A percentile compares a stretch with the other conserved stretches of the same genome.
Evolutionary conservation across 164 flowering plant genomes (phyloP).

Genomic region (Berberis vulgaris): DNA sequence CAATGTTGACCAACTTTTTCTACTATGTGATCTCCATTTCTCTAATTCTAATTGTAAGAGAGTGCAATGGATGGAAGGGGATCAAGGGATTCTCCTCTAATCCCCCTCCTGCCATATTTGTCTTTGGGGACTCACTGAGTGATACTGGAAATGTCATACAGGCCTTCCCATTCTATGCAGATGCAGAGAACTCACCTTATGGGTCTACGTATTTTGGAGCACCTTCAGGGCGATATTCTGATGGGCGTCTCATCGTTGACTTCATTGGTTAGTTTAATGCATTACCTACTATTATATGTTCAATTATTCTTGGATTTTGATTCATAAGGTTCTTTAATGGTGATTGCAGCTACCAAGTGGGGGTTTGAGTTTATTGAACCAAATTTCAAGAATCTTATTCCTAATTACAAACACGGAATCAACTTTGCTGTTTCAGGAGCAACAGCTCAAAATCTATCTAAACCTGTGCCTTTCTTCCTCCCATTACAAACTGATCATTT

Average conservation of each 20-base stretch:
- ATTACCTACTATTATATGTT: not conserved
- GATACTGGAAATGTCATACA: slow-evolving; percentile 9
- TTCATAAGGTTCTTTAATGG: not conserved
- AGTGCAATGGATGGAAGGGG: not conserved
- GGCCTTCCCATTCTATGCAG: slow-evolving; percentile 4
- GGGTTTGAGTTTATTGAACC: slow-evolving; percentile 17
- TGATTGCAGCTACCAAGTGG: slow-evolving; percentile 16
- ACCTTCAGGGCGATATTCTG: slow-evolving; percentile 8
- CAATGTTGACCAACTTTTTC: no score
- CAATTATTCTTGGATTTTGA: not conserved
- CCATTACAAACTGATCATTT: slow-evolving; percentile 18
- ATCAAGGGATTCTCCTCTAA: not conserved
- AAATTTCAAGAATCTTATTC: slow-evolving; percentile 12
- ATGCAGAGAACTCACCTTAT: slow-evolving; percentile 8
- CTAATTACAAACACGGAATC: slow-evolving; percentile 16
- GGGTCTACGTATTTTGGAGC: slow-evolving; percentile 7
- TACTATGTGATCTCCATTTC: no score
- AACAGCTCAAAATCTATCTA: slow-evolving; percentile 15
- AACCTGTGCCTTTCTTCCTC: slow-evolving; percentile 14
- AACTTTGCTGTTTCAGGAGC: slow-evolving; percentile 20
- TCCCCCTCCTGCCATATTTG: slow-evolving; percentile 7
- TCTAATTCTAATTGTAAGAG: no score
- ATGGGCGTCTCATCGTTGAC: slow-evolving; percentile 11
- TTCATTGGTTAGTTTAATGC: slow-evolving; percentile 5
- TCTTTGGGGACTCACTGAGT: slow-evolving; percentile 10